These are phyloP conservation scores for Groenewaldozyma salmanticensis DNA, from an alignment of 805 yeast genomes.

Conservation along the genomic window DNA sequence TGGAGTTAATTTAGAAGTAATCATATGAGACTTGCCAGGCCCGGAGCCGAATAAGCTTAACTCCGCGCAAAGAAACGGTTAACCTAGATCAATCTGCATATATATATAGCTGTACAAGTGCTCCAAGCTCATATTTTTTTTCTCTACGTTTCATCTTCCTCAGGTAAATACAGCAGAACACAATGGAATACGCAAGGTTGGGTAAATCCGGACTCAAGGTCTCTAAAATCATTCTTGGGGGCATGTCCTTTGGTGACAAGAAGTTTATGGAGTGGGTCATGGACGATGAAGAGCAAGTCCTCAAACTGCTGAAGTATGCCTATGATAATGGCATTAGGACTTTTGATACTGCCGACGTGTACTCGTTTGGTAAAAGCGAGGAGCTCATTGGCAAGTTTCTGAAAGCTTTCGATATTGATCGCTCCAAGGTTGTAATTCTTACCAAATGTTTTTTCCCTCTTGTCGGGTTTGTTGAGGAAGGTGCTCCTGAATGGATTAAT, in stretches of 20 bases:
- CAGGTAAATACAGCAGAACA: no score
- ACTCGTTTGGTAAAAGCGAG: constrained; percentile 42
- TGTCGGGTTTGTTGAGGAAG: constrained; percentile 9
- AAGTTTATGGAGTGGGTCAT: constrained; percentile 37
- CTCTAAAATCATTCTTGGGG: constrained; percentile 33
- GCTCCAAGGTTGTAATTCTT: constrained; percentile 48
- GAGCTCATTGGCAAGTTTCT: constrained; percentile 43
- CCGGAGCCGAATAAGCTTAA: no score
- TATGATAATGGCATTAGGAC: constrained; percentile 39
- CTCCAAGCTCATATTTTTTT: no score
- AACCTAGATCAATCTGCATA: no score
- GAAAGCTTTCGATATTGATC: constrained; percentile 39
- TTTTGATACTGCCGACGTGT: constrained; percentile 37
- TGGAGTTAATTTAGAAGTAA: no score
- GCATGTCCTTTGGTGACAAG: constrained; percentile 28
- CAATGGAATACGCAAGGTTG: constrained; percentile 10
- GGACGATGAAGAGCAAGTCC: constrained; percentile 34
- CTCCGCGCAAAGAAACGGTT: no score
- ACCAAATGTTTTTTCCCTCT: constrained; percentile 32
- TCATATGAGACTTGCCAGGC: no score
- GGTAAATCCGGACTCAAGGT: constrained; percentile 33
- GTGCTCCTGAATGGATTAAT: constrained; percentile 22
- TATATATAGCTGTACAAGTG: no score
- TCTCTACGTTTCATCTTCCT: no score
- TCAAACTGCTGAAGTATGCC: constrained; percentile 36